These are phyloP conservation scores for Phtheirospermum japonicum DNA, from an alignment of 257 asterid species.

Conservation along the genomic window DNA sequence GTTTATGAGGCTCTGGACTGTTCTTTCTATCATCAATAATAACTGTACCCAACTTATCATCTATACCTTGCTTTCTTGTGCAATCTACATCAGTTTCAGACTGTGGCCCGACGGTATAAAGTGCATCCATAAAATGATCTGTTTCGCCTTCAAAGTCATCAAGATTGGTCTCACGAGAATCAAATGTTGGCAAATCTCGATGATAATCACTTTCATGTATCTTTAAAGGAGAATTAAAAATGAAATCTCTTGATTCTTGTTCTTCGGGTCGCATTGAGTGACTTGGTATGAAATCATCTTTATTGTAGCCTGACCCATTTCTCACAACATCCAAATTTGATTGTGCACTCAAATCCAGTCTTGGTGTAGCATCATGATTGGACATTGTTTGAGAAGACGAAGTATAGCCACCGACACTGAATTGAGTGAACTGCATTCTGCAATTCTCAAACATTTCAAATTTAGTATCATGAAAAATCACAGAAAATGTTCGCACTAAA, in stretches of 20 bases:
- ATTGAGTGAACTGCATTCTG: constrained; percentile 52
- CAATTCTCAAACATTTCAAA: constrained; percentile 28
- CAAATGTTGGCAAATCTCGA: constrained; percentile 30
- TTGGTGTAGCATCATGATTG: constrained; percentile 39
- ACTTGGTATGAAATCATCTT: constrained; percentile 49
- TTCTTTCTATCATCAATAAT: too few relatives aligned
- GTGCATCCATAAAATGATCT: constrained; percentile 85
- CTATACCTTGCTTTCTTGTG: constrained; percentile 49
- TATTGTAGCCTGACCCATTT: constrained; percentile 49
- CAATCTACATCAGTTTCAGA: constrained; percentile 66
- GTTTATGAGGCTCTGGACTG: constrained; percentile 48
- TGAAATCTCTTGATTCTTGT: constrained; percentile 50
- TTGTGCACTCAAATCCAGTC: constrained; percentile 50
- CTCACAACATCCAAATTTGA: constrained; percentile 50
- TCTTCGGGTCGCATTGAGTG: constrained; percentile 57
- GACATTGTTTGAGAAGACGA: constrained; percentile 58
- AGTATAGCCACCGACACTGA: constrained; percentile 41
- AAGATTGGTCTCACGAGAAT: constrained; percentile 33
- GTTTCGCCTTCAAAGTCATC: constrained; percentile 70
- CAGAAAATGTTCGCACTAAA: too few relatives aligned
- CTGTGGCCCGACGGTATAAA: constrained; percentile 79
- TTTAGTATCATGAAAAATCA: too few relatives aligned
- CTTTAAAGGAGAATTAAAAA: constrained; percentile 47
- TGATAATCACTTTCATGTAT: constrained; percentile 41
- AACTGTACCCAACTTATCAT: too few relatives aligned